A percentile compares a stretch with the other conserved stretches of the same genome.
phyloP scores from a whole-genome alignment of 202 grass and related monocot genomes.

The Digitaria exilis region DNA sequence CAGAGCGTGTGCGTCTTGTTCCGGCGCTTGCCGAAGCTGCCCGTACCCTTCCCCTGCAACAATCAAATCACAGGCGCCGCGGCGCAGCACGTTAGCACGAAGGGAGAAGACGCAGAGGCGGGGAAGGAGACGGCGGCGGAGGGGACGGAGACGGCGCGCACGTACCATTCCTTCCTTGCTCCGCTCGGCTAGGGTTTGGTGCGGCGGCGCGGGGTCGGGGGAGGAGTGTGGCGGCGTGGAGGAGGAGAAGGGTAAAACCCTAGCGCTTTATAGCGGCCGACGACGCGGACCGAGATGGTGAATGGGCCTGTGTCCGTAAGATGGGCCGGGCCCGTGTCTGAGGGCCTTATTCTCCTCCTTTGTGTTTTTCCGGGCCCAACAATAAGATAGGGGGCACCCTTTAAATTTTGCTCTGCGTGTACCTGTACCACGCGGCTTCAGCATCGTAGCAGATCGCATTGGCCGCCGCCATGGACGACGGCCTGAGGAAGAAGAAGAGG shows the following conservation, averaged over 20 bases:
- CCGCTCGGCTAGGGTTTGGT: conserved; percentile 4
- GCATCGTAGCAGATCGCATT: too few relatives aligned
- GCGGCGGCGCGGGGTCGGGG: not conserved
- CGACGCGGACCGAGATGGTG: not conserved
- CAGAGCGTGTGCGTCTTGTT: conserved; percentile 88
- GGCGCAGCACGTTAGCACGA: not conserved
- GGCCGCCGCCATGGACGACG: too few relatives aligned
- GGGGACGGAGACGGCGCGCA: not conserved
- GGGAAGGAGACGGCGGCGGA: not conserved
- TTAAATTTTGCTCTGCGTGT: too few relatives aligned
- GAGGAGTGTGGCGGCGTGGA: not conserved
- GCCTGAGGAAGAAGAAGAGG: too few relatives aligned
- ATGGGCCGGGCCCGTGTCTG: not conserved
- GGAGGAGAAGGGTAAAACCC: not conserved
- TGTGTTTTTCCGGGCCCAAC: too few relatives aligned
- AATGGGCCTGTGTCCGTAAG: not conserved
- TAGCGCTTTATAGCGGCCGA: not conserved
- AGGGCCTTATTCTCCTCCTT: too few relatives aligned
- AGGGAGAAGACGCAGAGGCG: not conserved
- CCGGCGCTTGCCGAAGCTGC: conserved; percentile 73
- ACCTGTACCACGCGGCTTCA: too few relatives aligned
- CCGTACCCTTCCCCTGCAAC: conserved; percentile 60
- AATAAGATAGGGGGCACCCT: too few relatives aligned
- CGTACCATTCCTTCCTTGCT: conserved; percentile 43
- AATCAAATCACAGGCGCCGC: not conserved